Conservation (phyloP, 345 rosid genomes). For the Dipteronia dyeriana region DNA sequence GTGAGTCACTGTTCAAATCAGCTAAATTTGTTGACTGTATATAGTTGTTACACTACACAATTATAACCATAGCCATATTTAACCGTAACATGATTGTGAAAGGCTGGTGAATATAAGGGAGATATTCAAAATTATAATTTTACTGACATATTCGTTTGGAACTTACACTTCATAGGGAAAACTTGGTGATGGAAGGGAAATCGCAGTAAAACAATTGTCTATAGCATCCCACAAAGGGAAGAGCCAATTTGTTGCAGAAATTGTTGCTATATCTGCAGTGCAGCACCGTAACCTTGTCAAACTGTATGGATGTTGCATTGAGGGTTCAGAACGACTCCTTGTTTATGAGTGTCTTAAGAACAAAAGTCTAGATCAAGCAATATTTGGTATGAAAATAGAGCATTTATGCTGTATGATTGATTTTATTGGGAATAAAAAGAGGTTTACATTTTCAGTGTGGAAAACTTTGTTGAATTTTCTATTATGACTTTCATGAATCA, state of each 20-base stretch:
- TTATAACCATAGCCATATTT: background rate
- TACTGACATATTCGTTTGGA: background rate
- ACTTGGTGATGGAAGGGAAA: conserved; percentile 9
- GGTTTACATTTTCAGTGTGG: too few relatives aligned
- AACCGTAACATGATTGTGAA: background rate
- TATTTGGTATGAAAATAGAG: conserved; percentile 32
- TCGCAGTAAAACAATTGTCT: conserved; percentile 20
- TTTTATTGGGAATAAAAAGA: too few relatives aligned
- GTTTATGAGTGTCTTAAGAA: conserved; percentile 54
- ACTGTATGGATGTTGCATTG: conserved; percentile 53
- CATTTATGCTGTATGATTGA: background rate
- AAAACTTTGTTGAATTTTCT: too few relatives aligned
- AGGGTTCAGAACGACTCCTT: conserved; percentile 45
- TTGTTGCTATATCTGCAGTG: conserved; percentile 28
- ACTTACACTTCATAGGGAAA: conserved; percentile 9
- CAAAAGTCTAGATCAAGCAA: conserved; percentile 56
- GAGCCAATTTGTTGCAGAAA: conserved; percentile 25
- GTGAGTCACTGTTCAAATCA: conserved; percentile 35
- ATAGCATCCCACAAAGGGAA: conserved; percentile 27
- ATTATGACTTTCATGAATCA: conserved; percentile 26
- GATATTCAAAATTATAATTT: background rate
- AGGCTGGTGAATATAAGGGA: too few relatives aligned
- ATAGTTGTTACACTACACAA: background rate
- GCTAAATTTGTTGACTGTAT: background rate
- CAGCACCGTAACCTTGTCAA: conserved; percentile 66